Conservation (phyloP, 495 filamentous ascomycete genomes). For the Penicillium flavigenum region DNA sequence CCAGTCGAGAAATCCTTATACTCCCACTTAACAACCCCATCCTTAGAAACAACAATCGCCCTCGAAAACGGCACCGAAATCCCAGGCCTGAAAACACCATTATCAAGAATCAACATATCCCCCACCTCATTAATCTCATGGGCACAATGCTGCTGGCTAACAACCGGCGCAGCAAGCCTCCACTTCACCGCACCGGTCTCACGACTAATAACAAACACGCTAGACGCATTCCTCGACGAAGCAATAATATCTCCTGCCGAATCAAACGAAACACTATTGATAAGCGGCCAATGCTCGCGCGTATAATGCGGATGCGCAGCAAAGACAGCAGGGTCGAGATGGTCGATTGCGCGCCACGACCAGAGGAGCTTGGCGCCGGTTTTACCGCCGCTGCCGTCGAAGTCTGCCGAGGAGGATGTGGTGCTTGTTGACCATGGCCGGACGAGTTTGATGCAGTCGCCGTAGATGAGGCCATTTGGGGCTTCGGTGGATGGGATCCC, state of each 20-base stretch:
- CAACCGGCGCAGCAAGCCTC: conserved; percentile 39
- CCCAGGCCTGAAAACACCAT: conserved; percentile 43
- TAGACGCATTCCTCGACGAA: conserved; percentile 41
- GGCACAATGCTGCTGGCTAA: conserved; percentile 48
- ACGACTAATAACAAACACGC: conserved; percentile 43
- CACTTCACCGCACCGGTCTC: conserved; percentile 41
- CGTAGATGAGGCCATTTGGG: conserved; percentile 38
- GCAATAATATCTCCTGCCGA: conserved; percentile 44
- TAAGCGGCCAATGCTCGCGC: conserved; percentile 48
- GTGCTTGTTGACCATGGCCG: conserved; percentile 25
- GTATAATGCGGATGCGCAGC: conserved; percentile 41
- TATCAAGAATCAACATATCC: conserved; percentile 49
- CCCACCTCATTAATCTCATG: conserved; percentile 37
- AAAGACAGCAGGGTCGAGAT: conserved; percentile 36
- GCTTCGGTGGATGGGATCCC: conserved; percentile 44
- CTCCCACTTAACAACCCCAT: conserved; percentile 45
- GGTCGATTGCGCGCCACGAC: conserved; percentile 45
- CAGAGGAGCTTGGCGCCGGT: conserved; percentile 38
- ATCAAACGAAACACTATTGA: conserved; percentile 41
- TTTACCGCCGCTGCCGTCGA: conserved; percentile 17
- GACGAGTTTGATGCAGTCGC: conserved; percentile 48
- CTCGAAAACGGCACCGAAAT: conserved; percentile 43
- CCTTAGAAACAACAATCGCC: conserved; percentile 37
- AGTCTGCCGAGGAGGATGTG: conserved; percentile 27
- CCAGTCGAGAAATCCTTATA: conserved; percentile 44